phyloP scores from a whole-genome alignment of 208 protist genomes.

The Acanthamoeba sp. region DNA sequence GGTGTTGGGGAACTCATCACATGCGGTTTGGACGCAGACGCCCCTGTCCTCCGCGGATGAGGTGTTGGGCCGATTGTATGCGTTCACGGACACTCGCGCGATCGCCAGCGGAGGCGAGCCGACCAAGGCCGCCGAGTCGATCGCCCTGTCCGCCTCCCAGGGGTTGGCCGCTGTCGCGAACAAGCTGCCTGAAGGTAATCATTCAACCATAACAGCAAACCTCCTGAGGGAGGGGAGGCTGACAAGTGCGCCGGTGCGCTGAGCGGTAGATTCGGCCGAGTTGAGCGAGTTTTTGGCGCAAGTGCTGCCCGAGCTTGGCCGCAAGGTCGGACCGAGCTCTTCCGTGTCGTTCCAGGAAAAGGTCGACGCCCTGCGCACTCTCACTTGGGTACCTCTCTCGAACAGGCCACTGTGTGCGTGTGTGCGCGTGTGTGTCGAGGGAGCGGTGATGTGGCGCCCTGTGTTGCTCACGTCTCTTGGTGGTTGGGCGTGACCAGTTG shows the following conservation, averaged over 20 bases:
- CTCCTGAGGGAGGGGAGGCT: too few relatives aligned
- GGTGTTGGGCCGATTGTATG: background rate
- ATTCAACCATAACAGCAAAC: too few relatives aligned
- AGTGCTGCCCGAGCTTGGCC: slow-evolving; percentile 20
- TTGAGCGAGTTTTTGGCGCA: slow-evolving; percentile 9
- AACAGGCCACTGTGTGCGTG: background rate
- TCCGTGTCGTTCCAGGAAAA: slow-evolving; percentile 2
- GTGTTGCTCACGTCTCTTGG: too few relatives aligned
- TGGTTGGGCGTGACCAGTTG: background rate
- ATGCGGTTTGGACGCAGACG: background rate
- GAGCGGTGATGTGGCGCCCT: too few relatives aligned
- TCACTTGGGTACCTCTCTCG: background rate
- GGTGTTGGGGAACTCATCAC: too few relatives aligned
- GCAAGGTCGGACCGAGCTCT: background rate
- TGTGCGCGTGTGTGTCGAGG: background rate
- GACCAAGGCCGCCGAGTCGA: background rate
- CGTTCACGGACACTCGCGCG: background rate
- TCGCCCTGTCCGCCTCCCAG: slow-evolving; percentile 7
- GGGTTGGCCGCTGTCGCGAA: slow-evolving; percentile 34
- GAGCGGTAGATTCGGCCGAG: background rate
- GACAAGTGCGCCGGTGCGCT: background rate
- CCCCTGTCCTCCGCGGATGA: background rate
- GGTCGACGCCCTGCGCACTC: slow-evolving; percentile 22
- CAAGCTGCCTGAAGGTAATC: slow-evolving; percentile 63
- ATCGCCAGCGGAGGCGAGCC: background rate